Conservation (phyloP, 257 asterid genomes). For the Plantago elongata region DNA sequence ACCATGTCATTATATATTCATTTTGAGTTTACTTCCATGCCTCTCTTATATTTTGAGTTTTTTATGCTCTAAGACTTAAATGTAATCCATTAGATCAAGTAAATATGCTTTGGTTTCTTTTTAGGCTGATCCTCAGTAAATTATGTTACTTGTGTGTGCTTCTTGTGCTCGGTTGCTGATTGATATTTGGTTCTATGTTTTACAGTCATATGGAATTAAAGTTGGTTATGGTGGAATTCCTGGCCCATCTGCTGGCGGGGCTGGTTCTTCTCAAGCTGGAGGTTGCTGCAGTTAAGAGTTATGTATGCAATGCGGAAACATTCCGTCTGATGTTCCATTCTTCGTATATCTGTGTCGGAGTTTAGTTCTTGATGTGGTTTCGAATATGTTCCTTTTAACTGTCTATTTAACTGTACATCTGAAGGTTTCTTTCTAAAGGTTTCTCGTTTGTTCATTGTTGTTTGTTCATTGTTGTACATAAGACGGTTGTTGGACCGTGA, state of each 20-base stretch:
- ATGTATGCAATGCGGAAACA: slow-evolving; percentile 1
- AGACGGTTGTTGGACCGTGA: background rate
- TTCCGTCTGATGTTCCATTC: slow-evolving; percentile 3
- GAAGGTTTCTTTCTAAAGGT: background rate
- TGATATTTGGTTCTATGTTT: slow-evolving; percentile 11
- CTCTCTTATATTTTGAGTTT: background rate
- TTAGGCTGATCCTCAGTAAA: too few relatives aligned
- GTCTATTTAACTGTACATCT: slow-evolving; percentile 12
- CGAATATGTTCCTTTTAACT: background rate
- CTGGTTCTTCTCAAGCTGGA: slow-evolving; percentile 71
- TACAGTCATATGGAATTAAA: slow-evolving; percentile 87
- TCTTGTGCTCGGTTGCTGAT: background rate
- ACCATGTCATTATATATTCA: background rate
- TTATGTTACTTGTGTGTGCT: too few relatives aligned
- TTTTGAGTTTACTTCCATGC: background rate
- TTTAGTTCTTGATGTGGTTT: slow-evolving; percentile 2
- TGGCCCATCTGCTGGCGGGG: slow-evolving; percentile 77
- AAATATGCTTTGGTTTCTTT: too few relatives aligned
- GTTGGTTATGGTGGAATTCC: slow-evolving; percentile 81
- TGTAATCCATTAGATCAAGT: background rate
- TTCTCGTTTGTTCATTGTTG: slow-evolving; percentile 4
- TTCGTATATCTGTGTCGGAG: background rate
- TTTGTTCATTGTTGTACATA: slow-evolving; percentile 15
- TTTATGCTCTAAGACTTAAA: background rate
- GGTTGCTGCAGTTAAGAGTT: slow-evolving; percentile 75